These are phyloP conservation scores for Verbena officinalis DNA, from an alignment of 257 asterid species.

Conservation along the genomic window DNA sequence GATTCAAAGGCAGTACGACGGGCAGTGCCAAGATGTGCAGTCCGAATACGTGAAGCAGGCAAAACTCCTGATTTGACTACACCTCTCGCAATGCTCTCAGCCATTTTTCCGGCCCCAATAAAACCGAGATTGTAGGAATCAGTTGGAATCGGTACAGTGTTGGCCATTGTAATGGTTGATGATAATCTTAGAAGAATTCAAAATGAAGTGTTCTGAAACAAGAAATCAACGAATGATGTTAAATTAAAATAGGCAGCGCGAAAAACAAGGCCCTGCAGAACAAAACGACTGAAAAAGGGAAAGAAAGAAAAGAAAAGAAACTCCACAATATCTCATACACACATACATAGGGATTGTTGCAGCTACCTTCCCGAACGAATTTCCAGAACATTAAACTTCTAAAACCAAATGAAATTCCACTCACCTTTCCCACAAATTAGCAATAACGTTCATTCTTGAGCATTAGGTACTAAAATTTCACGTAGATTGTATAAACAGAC, in stretches of 20 bases:
- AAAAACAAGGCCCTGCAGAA: too few species aligned
- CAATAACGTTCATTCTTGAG: too few species aligned
- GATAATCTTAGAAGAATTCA: conserved; percentile 11
- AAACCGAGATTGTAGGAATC: conserved; percentile 85
- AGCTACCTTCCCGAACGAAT: too few species aligned
- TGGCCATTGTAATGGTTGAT: conserved; percentile 41
- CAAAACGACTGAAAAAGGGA: too few species aligned
- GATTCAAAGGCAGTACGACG: conserved; percentile 80
- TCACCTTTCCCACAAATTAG: too few species aligned
- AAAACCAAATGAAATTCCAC: too few species aligned
- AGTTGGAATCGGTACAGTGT: conserved; percentile 45
- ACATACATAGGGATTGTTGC: too few species aligned
- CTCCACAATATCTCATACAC: too few species aligned
- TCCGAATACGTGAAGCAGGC: conserved; percentile 74
- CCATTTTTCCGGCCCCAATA: conserved; percentile 95
- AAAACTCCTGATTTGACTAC: conserved; percentile 72
- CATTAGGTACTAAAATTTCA: too few species aligned
- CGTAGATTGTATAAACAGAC: too few species aligned
- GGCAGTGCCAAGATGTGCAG: conserved; percentile 66
- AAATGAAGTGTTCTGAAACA: conserved; percentile 12
- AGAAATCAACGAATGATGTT: conserved; percentile 10
- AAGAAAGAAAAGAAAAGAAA: too few species aligned
- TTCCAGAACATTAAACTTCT: too few species aligned
- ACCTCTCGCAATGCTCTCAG: conserved; percentile 96
- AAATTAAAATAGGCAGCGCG: neutral